phyloP scores from a whole-genome alignment of 305 asterid species.

The Fraxinus albicans region DNA sequence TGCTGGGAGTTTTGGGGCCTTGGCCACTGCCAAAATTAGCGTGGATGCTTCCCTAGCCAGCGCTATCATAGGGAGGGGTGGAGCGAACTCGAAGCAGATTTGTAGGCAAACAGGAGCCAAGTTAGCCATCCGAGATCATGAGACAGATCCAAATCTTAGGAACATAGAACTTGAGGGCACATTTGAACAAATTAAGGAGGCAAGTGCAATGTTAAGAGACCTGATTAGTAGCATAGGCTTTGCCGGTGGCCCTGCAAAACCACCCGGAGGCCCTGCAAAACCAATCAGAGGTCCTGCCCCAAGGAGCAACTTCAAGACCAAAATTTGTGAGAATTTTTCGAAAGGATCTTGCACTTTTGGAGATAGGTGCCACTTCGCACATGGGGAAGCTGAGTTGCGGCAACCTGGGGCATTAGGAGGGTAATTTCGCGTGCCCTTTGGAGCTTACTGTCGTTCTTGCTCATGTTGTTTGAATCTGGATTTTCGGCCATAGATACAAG shows the following conservation, averaged over 20 bases:
- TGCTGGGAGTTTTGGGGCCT: slow-evolving; percentile 65
- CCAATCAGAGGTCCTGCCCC: slow-evolving; percentile 33
- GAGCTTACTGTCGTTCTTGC: neutral
- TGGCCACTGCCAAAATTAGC: slow-evolving; percentile 78
- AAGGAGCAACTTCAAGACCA: slow-evolving; percentile 69
- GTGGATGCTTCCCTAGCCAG: slow-evolving; percentile 80
- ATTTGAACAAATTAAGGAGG: slow-evolving; percentile 71
- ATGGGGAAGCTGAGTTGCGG: slow-evolving; percentile 74
- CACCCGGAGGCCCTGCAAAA: slow-evolving; percentile 30
- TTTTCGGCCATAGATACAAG: neutral
- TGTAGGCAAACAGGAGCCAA: slow-evolving; percentile 80
- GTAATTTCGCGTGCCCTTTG: neutral
- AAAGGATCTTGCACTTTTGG: slow-evolving; percentile 91
- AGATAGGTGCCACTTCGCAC: slow-evolving; percentile 89
- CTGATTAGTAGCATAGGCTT: slow-evolving; percentile 55
- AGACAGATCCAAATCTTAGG: slow-evolving; percentile 58
- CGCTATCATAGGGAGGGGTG: slow-evolving; percentile 82
- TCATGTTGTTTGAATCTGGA: neutral
- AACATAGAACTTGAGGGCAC: slow-evolving; percentile 90
- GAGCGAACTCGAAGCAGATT: slow-evolving; percentile 86
- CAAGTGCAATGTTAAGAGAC: slow-evolving; percentile 75
- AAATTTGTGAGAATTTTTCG: slow-evolving; percentile 74
- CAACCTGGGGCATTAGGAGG: slow-evolving; percentile 38
- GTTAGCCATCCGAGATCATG: slow-evolving; percentile 71
- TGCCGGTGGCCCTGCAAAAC: slow-evolving; percentile 38